Evolutionary conservation across 805 yeast species (phyloP), one percentile per base, ranked within the genome.

Genomic region (Candida piceae): DNA sequence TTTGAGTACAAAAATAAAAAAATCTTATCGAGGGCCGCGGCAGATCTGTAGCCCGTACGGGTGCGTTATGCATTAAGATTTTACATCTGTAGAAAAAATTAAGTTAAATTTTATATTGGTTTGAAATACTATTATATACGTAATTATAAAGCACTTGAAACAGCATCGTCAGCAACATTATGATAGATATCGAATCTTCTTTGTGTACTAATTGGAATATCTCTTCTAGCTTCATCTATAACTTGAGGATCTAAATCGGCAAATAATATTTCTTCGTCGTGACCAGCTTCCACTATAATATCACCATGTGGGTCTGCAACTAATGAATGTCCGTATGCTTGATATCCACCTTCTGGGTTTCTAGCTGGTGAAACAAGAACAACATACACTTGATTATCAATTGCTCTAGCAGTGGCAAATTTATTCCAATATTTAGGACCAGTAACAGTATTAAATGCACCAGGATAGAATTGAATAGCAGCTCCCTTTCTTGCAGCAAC

Each of bases 311-410:
- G 86, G 52, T 74, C 76, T 30, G 74, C 81, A 4, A 79, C 76
- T 53, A 79, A 53, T 0, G 81, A 74, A 50, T 79, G 86, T 1
- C 86, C 86, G 50, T 76, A 79, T 0, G 84, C 79, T 45, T 77
- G 82, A 51, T 79, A 79, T 7, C 70, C 72, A 9, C 70, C 72
- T 5, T 36, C 55, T 15, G 53, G 45, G 27, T 86, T 87, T 52
- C 97, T 74, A 3, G 96, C 89, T 3, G 96, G 96, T 7, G 96
- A 85, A 46, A 96, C 87, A 46, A 86, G 62, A 25, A 90, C 68
- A 4, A 84, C 82, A 44, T 76, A 84, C 12, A 76, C 58, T 56
- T 82, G 83, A 52, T 81, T 84, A 56, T 84, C 94, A 11, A 84
- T 76, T 3, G 90, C 84, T 44, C 93, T 66, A 0, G 86, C 65